These are phyloP conservation scores for Perilla frutescens DNA, from an alignment of 257 asterid genomes.

Conservation along the genomic window DNA sequence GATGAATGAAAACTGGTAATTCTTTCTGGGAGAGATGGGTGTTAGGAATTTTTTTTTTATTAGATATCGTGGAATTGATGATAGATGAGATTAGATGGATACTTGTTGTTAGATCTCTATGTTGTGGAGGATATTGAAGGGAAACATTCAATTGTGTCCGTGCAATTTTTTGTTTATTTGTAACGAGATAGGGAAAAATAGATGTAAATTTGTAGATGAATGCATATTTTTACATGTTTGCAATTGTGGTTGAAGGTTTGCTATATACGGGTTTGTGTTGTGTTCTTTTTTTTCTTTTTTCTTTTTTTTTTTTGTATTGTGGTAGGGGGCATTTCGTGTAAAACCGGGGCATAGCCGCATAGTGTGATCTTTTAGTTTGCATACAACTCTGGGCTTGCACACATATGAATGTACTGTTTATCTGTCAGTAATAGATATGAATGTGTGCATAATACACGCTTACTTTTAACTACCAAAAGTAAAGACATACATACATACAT, in stretches of 20 bases:
- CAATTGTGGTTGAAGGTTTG: conserved; percentile 28
- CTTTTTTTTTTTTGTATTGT: neutral
- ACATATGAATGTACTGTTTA: neutral
- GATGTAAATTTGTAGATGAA: neutral
- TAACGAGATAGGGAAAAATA: neutral
- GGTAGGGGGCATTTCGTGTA: neutral
- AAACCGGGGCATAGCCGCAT: neutral
- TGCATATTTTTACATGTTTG: neutral
- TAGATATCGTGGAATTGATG: neutral
- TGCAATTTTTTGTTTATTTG: neutral
- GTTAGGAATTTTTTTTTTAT: neutral
- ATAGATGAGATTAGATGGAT: conserved; percentile 19
- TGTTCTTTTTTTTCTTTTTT: neutral
- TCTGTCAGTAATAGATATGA: neutral
- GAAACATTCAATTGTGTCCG: neutral
- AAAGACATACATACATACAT: neutral
- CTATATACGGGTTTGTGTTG: neutral
- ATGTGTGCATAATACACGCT: too few relatives aligned
- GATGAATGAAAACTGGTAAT: neutral
- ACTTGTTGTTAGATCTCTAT: conserved; percentile 30
- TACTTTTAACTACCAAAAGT: too few relatives aligned
- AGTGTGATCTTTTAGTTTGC: conserved; percentile 1
- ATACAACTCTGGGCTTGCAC: conserved; percentile 8
- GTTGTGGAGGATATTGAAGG: conserved; percentile 1
- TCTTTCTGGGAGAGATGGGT: neutral